Base-by-base conservation (phyloP, 192 early-diverging fungal species). In the Umbelopsis vinacea region DNA sequence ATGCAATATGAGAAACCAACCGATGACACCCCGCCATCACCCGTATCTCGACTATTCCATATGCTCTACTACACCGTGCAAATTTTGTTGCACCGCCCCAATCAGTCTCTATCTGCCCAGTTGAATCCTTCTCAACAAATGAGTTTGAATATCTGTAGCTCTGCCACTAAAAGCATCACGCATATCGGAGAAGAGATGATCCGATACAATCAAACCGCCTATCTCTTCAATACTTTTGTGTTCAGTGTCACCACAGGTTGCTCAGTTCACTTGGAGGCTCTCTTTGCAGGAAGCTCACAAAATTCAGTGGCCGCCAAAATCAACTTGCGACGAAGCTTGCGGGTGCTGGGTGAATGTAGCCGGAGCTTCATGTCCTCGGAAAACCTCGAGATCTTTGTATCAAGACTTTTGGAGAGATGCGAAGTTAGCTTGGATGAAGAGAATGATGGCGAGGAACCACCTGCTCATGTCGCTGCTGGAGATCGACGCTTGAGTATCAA, bases 161-260 rank as follows among this genome's bases (percentile, higher is more conserved):
- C 46, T 21, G 74, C 79, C 4, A 69, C 74, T 11, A 76, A 72
- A 23, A 76, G 55, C 21, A 76, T 80, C n/a, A 74, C 75, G 35
- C 74, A 80, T n/a, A 71, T 80, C 24, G 72, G 74, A 60, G 79
- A 76, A 50, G 74, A 80, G 46, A 80, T 80, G 79, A 19, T 74
- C 37, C 52, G 38, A 2, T 17, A 69, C 46, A 45, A 66, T 43
- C 70, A 77, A 26, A 22, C 15, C 14, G 46, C 43, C 4, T 72
- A 67, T 60, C 40, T 77, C 11, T 46, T 52, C 71, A 77, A 72
- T 40, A 22, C 43, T 19, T 67, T 67, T 15, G 66, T 72, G 21
- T 46, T 69, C 50, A 48, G 26, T 11, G 66, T 77, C 11, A 69
- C 52, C 33, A 66, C 67, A 10, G 67, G 71, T 1, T 22, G 63